Conservation (phyloP, 805 yeast species). For the Saturnispora silvae region DNA sequence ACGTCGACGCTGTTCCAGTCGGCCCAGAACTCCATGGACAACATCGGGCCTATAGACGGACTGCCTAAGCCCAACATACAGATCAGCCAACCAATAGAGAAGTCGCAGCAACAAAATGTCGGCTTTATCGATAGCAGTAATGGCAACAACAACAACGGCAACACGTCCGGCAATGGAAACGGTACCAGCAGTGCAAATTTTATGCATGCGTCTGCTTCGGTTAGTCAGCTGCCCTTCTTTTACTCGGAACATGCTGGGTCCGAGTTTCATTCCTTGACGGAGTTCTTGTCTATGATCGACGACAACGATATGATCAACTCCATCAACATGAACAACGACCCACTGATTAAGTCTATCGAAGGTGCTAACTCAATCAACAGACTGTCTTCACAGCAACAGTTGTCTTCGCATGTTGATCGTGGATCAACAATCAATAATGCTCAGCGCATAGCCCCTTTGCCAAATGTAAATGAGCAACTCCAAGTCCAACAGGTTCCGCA, state of each 20-base stretch:
- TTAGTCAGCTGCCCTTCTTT: constrained; percentile 67
- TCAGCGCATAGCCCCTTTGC: neutral
- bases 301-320: constrained; percentile 60
- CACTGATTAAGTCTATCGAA: constrained; percentile 27
- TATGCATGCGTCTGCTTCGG: constrained; percentile 13
- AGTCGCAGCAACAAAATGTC: neutral
- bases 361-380: constrained; percentile 14
- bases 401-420: neutral
- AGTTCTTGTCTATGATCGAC: constrained; percentile 81
- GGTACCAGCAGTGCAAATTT: no score
- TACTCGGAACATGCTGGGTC: constrained; percentile 88
- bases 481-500: constrained; percentile 8
- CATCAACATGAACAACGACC: constrained; percentile 27
- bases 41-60: constrained; percentile 1
- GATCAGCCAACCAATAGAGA: neutral
- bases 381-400: constrained; percentile 16
- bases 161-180: neutral
- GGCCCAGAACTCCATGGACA: constrained; percentile 5
- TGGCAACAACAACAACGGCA: neutral
- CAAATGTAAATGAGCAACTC: neutral
- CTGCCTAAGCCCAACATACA: constrained; percentile 5
- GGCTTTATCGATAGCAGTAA: neutral
- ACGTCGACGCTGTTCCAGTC: constrained; percentile 4
- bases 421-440: neutral
- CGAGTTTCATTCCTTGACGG: constrained; percentile 82